Conservation (phyloP, 768 basidiomycete species). For the Coprinopsis sp. region DNA sequence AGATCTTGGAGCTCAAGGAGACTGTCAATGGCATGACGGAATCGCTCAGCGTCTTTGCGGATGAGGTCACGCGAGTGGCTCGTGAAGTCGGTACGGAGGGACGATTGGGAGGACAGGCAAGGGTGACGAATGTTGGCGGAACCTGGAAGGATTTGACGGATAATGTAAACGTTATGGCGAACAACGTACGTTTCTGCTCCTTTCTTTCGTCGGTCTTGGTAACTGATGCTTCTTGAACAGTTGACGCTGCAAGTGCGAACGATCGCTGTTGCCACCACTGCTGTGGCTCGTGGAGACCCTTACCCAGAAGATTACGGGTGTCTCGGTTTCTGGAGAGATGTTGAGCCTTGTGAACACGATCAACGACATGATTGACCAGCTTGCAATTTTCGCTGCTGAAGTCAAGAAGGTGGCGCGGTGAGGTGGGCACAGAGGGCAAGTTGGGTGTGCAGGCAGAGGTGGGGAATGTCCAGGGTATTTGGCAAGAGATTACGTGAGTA, state of each 20-base stretch:
- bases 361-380: constrained; percentile 74
- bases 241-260: constrained; percentile 91
- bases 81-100: constrained; percentile 98
- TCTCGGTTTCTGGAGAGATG: constrained; percentile 94
- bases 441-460: constrained; percentile 97
- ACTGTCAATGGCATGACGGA: constrained; percentile 97
- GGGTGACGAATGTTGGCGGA: constrained; percentile 90
- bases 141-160: constrained; percentile 98
- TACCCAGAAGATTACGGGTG: constrained; percentile 88
- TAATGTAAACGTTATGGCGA: constrained; percentile 95
- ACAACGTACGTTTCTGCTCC: constrained; percentile 54
- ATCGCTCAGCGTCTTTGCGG: constrained; percentile 78
- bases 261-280: constrained; percentile 90
- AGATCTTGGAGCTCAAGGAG: constrained; percentile 85
- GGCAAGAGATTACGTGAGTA: constrained; percentile 98
- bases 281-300: constrained; percentile 92
- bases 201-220: not conserved
- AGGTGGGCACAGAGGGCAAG: constrained; percentile 99
- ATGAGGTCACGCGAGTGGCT: constrained; percentile 80
- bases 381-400: constrained; percentile 53
- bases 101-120: constrained; percentile 87
- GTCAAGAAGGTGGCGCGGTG: constrained; percentile 94
- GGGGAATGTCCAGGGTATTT: constrained; percentile 94
- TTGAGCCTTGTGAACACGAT: constrained; percentile 95
- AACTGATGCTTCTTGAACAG: constrained; percentile 28